phyloP scores from a whole-genome alignment of 2,329 filamentous ascomycete species.

The Ophiostoma sp. region DNA sequence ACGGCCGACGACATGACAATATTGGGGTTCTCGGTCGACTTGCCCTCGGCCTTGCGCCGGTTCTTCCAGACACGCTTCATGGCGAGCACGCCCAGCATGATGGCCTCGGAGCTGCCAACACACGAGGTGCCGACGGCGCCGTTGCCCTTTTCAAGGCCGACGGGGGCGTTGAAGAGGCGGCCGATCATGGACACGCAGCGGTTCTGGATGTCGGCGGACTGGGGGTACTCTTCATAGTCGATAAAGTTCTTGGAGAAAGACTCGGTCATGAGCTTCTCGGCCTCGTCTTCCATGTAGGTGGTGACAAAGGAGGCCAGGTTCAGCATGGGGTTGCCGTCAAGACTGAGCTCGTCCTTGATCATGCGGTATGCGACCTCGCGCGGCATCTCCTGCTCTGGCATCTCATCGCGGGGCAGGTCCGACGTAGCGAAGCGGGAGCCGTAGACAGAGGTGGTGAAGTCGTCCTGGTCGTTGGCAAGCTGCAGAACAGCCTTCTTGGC shows the following conservation, averaged over 20 bases:
- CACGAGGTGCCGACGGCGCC: conserved; percentile 80
- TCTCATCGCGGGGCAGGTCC: conserved; percentile 68
- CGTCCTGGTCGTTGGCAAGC: conserved; percentile 48
- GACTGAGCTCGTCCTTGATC: conserved; percentile 90
- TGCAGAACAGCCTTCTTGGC: conserved; percentile 43
- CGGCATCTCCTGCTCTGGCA: conserved; percentile 88
- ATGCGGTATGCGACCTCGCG: conserved; percentile 88
- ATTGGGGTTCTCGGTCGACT: conserved; percentile 75
- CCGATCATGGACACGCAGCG: conserved; percentile 90
- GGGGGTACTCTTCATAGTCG: conserved; percentile 79
- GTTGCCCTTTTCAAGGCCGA: conserved; percentile 42
- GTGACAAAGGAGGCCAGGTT: conserved; percentile 40
- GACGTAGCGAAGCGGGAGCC: conserved; percentile 76
- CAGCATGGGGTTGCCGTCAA: conserved; percentile 87
- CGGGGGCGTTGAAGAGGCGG: conserved; percentile 76
- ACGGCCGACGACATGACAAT: conserved; percentile 94
- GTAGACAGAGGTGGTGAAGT: conserved; percentile 76
- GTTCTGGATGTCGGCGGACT: conserved; percentile 81
- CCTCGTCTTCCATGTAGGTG: conserved; percentile 64
- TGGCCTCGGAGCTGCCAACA: conserved; percentile 83
- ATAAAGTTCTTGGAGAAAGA: conserved; percentile 94
- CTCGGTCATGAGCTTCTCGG: conserved; percentile 91
- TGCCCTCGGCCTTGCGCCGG: conserved; percentile 73
- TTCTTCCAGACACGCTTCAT: conserved; percentile 97
- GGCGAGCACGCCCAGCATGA: conserved; percentile 75